These are phyloP conservation scores for Fistulifera pelliculosa DNA, from an alignment of 108 stramenopile genomes.

Conservation along the genomic window DNA sequence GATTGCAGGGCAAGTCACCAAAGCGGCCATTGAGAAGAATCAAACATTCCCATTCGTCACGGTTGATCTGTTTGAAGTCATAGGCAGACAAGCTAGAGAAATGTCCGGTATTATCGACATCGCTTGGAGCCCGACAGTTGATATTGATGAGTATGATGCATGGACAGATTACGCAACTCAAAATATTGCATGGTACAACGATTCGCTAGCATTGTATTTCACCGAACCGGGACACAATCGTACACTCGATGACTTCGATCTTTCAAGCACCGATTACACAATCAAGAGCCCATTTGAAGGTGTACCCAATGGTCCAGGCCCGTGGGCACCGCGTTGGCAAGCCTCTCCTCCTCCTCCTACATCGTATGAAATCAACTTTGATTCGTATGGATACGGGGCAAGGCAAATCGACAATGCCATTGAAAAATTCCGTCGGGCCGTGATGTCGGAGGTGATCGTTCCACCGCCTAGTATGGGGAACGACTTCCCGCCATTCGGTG, in stretches of 20 bases:
- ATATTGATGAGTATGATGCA: neutral
- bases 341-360: neutral
- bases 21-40: neutral
- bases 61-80: conserved; percentile 8
- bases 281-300: no score
- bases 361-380: neutral
- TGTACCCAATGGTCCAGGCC: neutral
- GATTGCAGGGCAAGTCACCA: conserved; percentile 1
- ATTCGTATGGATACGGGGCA: neutral
- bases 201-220: neutral
- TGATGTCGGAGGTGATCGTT: no score
- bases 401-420: no score
- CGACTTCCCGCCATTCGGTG: no score
- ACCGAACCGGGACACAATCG: neutral
- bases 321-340: conserved; percentile 12
- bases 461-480: no score
- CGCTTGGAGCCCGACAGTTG: conserved; percentile 4
- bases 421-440: no score
- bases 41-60: conserved; percentile 17
- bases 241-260: neutral
- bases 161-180: conserved; percentile 1
- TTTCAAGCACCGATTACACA: no score
- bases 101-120: conserved; percentile 2
- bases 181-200: conserved; percentile 8
- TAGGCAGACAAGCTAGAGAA: neutral